Percentiles rank a stretch among this genome's conserved stretches.
phyloP scores from a whole-genome alignment of 1,284 basidiomycete genomes.

The Moniliella sp. region DNA sequence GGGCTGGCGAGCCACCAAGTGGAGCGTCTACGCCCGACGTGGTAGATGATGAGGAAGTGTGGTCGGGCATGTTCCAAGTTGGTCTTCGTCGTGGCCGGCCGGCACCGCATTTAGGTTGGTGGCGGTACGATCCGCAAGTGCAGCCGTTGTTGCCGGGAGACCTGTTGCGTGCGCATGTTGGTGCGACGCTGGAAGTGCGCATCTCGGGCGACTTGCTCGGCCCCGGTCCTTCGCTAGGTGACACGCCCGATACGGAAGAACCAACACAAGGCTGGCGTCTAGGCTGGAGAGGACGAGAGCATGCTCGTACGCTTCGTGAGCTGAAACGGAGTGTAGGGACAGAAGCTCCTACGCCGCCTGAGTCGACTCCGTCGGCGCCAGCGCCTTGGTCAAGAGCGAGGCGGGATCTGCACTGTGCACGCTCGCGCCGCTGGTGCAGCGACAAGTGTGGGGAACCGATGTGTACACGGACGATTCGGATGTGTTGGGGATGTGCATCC shows the following conservation, averaged over 20 bases:
- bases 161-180: slow-evolving; percentile 22
- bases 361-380: too few species aligned
- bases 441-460: slow-evolving; percentile 42
- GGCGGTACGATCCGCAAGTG: slow-evolving; percentile 19
- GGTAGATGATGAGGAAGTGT: background rate
- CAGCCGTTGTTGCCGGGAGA: slow-evolving; percentile 23
- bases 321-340: too few species aligned
- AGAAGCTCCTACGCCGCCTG: too few species aligned
- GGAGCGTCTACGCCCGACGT: too few species aligned
- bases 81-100: slow-evolving; percentile 16
- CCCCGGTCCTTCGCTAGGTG: slow-evolving; percentile 1
- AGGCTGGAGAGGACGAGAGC: slow-evolving; percentile 27
- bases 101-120: slow-evolving; percentile 23
- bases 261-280: slow-evolving; percentile 4
- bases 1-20: background rate
- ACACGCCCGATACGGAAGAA: background rate
- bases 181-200: slow-evolving; percentile 27
- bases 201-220: slow-evolving; percentile 17
- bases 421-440: slow-evolving; percentile 11
- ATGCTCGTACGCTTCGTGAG: slow-evolving; percentile 17
- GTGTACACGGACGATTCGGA: slow-evolving; percentile 45
- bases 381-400: too few species aligned
- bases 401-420: slow-evolving; percentile 21
- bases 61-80: background rate
- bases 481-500: slow-evolving; percentile 39